Evolutionary conservation across 2,329 filamentous ascomycete species (phyloP), one percentile per base, ranked within the genome.

Genomic region (Ophiocordyceps camponoti-leonardi): DNA sequence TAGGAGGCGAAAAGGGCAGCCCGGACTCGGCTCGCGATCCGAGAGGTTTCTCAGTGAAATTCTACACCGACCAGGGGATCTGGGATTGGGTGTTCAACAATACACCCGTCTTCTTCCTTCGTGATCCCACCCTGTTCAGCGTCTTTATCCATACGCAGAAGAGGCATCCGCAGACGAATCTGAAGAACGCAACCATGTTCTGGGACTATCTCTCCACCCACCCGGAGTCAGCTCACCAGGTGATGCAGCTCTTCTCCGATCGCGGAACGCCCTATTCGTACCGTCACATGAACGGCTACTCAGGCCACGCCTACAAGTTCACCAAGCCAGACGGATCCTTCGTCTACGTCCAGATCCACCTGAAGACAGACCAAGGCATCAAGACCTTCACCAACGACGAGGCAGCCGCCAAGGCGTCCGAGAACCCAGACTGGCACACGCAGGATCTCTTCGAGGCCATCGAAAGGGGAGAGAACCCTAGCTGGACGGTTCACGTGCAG

Each of bases 141-240:
- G 65, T 79, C 56, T 81, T 86, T 61, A 85, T 85, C 50, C 81
- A 84, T 65, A 83, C 81, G 4, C 83, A 87, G 62, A 86, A 86
- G 70, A 73, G 81, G 43, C 72, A 86, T 61, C 82, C 82, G 1
- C 71, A 77, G 51, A 85, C 79, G 33, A 81, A 86, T 59, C 63
- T 85, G 45, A 79, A 75, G 43, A 76, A 83, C 60, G 77, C 79
- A 16, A 82, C 76, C 44, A 76, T 77, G 65, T 82, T 59, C 50
- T 59, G 59, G 57, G 58, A 61, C 30, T 61, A 56, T 47, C 72
- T 71, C 35, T 71, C 68, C 35, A 74, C 68, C 20, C 71, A 80
- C 53, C 79, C 76, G 26, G 79, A 83, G 58, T 63, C 72, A 7
- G 64, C 75, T 28, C 79, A 83, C 58, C 71, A 77, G 55, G 61